Evolutionary conservation across 2,329 filamentous ascomycete species (phyloP), one percentile per base, ranked within the genome.

Genomic region (Cytospora piceae): DNA sequence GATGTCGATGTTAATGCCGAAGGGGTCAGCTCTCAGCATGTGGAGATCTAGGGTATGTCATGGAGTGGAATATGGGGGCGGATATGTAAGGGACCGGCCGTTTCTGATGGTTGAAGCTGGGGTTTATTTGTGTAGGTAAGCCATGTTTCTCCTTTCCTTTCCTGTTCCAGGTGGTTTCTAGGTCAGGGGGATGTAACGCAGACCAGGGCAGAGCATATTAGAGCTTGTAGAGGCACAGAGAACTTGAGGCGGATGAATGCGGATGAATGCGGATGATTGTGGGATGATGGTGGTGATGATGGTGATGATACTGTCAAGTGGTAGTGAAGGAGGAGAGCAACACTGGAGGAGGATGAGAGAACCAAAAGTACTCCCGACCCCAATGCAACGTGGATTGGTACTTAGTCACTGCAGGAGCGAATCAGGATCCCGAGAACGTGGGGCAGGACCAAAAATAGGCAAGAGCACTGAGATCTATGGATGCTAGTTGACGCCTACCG

Each of bases 1-100:
- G 11, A 4, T 8, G 32, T 34, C 32, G 11, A 9, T 34, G 32
- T 34, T 34, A 6, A 34, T 34, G 32, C 8, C 14, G 34, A 37
- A 15, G 12, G 34, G 4, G 3, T 17, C 34, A 22, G 32, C 9
- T 8, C 15, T 27, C 53, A 17, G 15, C 27, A n/a, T 9, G 29
- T 37, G 20, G 34, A 46, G 51, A 17, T 11, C 29, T n/a, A 37
- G 39, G 22, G 3, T 39, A 4, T 20, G 32, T 20, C 2, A 22
- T 54, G 24, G 4, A 17, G 29, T 34, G n/a, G 12, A 22, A 32
- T 31, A 54, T 37, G 59, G 59, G 59, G 34, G 24, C 34, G 58
- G 49, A 53, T 53, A 51, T 60, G 58, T 52, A 37, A 60, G 58
- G 58, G 12, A 53, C 46, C 31, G 51, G 6, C 9, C 20, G 46